Conservation (phyloP, 1,284 basidiomycete species). For the Chondrostereum purpureum region DNA sequence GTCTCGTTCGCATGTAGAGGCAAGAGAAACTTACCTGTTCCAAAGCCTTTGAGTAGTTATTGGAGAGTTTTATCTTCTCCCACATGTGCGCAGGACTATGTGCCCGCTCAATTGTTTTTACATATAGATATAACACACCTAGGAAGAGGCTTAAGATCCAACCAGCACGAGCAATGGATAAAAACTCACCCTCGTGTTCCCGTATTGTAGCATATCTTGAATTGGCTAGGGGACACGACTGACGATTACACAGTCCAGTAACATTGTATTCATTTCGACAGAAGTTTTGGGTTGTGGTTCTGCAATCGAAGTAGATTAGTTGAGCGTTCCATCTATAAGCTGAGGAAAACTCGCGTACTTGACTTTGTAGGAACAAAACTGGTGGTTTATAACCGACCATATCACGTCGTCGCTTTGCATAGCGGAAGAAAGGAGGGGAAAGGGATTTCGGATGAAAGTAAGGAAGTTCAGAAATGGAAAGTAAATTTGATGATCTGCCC, state of each 20-base stretch:
- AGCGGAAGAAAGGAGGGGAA: too few species aligned
- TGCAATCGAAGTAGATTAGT: constrained; percentile 32
- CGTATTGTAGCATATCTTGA: constrained; percentile 95
- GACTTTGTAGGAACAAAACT: constrained; percentile 97
- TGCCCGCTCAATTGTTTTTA: constrained; percentile 97
- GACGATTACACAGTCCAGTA: constrained; percentile 93
- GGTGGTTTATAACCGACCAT: constrained; percentile 89
- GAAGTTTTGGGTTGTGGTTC: constrained; percentile 93
- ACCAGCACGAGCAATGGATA: background rate
- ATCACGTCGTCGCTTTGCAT: constrained; percentile 96
- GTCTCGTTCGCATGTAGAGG: too few species aligned
- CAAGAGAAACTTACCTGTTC: constrained; percentile 63
- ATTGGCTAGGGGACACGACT: constrained; percentile 96
- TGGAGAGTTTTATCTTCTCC: constrained; percentile 92
- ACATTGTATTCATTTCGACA: constrained; percentile 99
- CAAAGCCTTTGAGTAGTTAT: constrained; percentile 91
- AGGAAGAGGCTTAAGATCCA: background rate
- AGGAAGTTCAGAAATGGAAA: too few species aligned
- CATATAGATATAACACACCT: constrained; percentile 93
- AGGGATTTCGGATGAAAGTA: too few species aligned
- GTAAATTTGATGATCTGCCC: too few species aligned
- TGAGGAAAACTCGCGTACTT: too few species aligned
- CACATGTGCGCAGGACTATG: constrained; percentile 96
- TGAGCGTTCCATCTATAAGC: too few species aligned
- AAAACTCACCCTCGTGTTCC: constrained; percentile 81